Evolutionary conservation across 257 asterid species (phyloP).

Genomic region (Plantago elongata): DNA sequence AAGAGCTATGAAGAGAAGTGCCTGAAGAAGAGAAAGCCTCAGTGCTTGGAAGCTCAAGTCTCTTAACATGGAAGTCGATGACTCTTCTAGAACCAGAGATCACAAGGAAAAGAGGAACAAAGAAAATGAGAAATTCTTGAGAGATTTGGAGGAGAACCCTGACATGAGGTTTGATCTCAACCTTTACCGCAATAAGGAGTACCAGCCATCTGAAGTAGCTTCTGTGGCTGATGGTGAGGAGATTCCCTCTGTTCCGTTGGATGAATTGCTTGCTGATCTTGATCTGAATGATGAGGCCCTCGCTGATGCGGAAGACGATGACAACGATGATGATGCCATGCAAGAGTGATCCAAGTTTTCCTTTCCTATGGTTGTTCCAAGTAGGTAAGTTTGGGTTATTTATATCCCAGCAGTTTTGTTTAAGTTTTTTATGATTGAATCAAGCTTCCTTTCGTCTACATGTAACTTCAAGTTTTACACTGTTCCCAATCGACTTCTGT

Average conservation of each 20-base stretch:
- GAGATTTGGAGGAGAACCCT: conserved; percentile 9
- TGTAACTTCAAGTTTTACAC: too few species aligned
- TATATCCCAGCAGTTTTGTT: too few species aligned
- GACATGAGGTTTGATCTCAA: conserved; percentile 13
- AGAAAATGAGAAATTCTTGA: conserved; percentile 15
- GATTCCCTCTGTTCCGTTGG: not conserved
- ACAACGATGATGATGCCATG: too few species aligned
- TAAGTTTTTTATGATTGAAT: too few species aligned
- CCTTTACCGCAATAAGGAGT: conserved; percentile 19
- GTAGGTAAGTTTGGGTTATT: too few species aligned
- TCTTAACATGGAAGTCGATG: conserved; percentile 24
- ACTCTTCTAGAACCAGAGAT: conserved; percentile 15
- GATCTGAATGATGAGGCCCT: not conserved
- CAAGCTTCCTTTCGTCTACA: too few species aligned
- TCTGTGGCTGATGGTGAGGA: conserved; percentile 13
- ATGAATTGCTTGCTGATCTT: not conserved
- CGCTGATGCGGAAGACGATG: not conserved
- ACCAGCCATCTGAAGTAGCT: conserved; percentile 21
- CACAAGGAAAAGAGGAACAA: conserved; percentile 18
- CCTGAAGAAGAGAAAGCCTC: conserved; percentile 13
- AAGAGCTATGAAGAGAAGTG: conserved; percentile 21
- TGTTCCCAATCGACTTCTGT: too few species aligned
- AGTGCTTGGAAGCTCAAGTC: conserved; percentile 25
- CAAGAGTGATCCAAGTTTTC: too few species aligned
- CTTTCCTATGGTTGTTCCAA: too few species aligned